Percentiles rank a stretch among this genome's conserved stretches.
Evolutionary conservation across 2,329 filamentous ascomycete genomes (phyloP).

Genomic region (Rhytidhysteron rufulum): DNA sequence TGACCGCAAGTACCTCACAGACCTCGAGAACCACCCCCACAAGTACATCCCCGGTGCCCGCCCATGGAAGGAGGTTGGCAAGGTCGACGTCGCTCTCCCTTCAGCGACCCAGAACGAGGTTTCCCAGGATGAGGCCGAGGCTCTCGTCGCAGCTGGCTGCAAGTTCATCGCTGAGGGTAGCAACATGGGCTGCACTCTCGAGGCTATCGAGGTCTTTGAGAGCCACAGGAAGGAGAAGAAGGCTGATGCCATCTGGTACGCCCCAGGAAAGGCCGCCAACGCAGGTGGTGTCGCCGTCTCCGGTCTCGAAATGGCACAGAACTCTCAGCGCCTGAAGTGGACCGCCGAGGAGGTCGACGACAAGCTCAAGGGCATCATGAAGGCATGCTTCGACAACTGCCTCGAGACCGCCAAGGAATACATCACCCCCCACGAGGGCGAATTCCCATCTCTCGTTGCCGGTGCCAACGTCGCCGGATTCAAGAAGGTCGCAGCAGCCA

Average conservation of each 20-base stretch:
- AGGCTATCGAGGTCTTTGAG: constrained; percentile 92
- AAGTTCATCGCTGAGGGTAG: constrained; percentile 92
- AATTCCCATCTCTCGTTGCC: constrained; percentile 84
- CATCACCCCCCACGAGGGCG: constrained; percentile 71
- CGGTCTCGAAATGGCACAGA: constrained; percentile 98
- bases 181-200: constrained; percentile 98
- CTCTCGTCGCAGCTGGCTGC: constrained; percentile 70
- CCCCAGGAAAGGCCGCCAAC: constrained; percentile 92
- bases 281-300: constrained; percentile 96
- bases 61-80: constrained; percentile 86
- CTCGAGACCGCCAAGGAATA: constrained; percentile 87
- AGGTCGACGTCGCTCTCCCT: constrained; percentile 87
- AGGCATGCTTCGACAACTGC: constrained; percentile 85
- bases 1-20: constrained; percentile 75
- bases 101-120: constrained; percentile 98
- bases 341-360: constrained; percentile 83
- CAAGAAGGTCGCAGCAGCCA: constrained; percentile 90
- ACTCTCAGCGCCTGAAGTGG: constrained; percentile 84
- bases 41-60: constrained; percentile 83
- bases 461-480: constrained; percentile 98
- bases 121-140: constrained; percentile 81
- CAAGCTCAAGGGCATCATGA: constrained; percentile 93
- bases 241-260: constrained; percentile 84
- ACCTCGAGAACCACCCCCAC: constrained; percentile 67
- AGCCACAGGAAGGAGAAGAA: constrained; percentile 65